Evolutionary conservation across 1,139 yeast genomes (phyloP), one percentile per base, ranked within the genome.

Genomic region (Magnusiomyces ingens): DNA sequence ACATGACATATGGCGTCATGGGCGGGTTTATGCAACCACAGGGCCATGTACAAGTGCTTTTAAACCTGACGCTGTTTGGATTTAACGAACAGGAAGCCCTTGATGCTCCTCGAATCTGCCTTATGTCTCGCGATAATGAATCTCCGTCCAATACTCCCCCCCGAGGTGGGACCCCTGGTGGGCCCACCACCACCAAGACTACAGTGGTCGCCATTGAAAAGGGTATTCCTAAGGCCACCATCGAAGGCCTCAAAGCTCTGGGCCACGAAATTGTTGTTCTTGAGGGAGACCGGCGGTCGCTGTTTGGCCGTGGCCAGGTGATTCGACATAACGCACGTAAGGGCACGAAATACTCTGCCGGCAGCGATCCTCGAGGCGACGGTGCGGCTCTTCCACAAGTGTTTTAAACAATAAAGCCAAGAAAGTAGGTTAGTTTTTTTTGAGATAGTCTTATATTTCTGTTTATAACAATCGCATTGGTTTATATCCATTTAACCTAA

Each of bases 11-110:
- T 62, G 95, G 95, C 37, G 87, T 85, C 60, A 87, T 86, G 91
- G 95, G 95, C 21, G 95, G 93, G 35, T 87, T 82, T 70, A 86
- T 84, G 73, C 95, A 87, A 66, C 95, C 95, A 1, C 89, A 85
- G 59, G 91, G 93, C 1, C 95, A 87, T 61, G 82, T 87, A 2
- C 93, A 86, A 64, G 91, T 85, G 53, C 83, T 81, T 38, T 67
- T 85, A 58, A 87, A 87, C 66, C 67, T 87, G 73, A 64, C 78
- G 1, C 64, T 82, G 12, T 87, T 83, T 67, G 81, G 82, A 0
- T 70, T 83, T 65, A 77, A 81, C 52, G 88, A 94, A 1, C 95
- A 87, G 65, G 79, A 82, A 60, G 84, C 90, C 38, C 69, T 85
- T 42, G 95, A 87, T 65, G 81, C 86, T 22, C 94, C 95, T 1